Percentiles rank a stretch among this genome's conserved stretches.
Conservation (phyloP, 768 basidiomycete genomes). For the Auriscalpium vulgare region DNA sequence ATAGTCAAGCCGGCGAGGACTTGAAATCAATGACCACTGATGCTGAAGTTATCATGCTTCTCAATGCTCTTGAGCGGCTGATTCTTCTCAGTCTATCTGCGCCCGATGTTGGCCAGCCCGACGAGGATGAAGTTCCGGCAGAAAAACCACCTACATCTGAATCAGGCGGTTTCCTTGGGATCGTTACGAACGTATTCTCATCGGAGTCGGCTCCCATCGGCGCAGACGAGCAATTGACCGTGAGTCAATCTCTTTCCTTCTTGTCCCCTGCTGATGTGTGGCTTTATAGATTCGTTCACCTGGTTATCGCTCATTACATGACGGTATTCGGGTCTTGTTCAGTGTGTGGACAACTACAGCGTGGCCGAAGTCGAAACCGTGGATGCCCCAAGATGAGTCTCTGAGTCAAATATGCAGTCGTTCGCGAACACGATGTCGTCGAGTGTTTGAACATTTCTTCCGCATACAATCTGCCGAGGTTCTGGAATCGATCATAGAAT, state of each 20-base stretch:
- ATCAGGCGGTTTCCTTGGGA: conserved; percentile 69
- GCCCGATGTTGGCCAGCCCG: conserved; percentile 37
- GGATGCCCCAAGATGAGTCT: conserved; percentile 58
- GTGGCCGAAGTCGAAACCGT: conserved; percentile 38
- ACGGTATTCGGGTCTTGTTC: conserved; percentile 73
- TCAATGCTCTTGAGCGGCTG: conserved; percentile 79
- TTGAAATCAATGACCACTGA: conserved; percentile 54
- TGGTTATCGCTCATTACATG: conserved; percentile 70
- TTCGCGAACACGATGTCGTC: conserved; percentile 59
- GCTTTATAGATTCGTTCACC: conserved; percentile 54
- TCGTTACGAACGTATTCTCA: conserved; percentile 87
- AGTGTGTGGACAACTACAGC: conserved; percentile 59
- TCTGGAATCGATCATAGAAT: conserved; percentile 73
- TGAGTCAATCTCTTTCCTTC: conserved; percentile 25
- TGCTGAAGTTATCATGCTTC: conserved; percentile 75
- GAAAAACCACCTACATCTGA: conserved; percentile 47
- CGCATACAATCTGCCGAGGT: conserved; percentile 74
- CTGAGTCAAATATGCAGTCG: conserved; percentile 59
- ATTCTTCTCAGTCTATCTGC: conserved; percentile 63
- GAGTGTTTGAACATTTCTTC: conserved; percentile 82
- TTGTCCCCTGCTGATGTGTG: conserved; percentile 4
- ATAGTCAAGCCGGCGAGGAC: conserved; percentile 31
- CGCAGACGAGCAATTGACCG: conserved; percentile 51
- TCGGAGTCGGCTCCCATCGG: conserved; percentile 46
- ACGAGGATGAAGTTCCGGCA: conserved; percentile 44